Base-by-base conservation (phyloP, 2,329 filamentous ascomycete genomes). In the Scedosporium minutisporum region DNA sequence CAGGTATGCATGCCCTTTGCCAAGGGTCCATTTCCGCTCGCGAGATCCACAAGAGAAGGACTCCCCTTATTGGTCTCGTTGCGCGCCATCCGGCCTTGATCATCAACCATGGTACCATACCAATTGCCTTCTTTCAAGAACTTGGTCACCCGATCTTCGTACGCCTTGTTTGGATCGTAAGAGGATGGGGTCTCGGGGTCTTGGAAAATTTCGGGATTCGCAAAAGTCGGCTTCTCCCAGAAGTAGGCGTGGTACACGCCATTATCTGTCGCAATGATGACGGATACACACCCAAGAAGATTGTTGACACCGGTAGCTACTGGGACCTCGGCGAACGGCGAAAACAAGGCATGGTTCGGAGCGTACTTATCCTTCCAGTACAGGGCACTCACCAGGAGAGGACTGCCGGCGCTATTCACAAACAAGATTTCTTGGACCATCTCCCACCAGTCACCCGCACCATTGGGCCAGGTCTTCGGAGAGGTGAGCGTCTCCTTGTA, bases 201-300 rank as follows among this genome's bases (percentile, higher is more conserved):
- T 21, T 58, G 25, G 18, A 18, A 5, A 4, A 12, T 21, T 18
- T 23, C 21, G 6, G 61, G 61, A n/a, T 29, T 42, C 10, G 4
- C 42, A 29, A 62, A 62, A 6, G 61, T 58, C 38, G 61, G 61
- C 10, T 21, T n/a, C 23, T 62, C 53, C 38, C 38, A 62, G 38
- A 58, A 58, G 41, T 58, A 55, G 4, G 38, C 61, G 12, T 42
- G 16, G 25, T 62, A 51, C 6, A 62, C 44, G 4, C 41, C 53
- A 23, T 33, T 9, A 10, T 58, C 53, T 2, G 61, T 23, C 7
- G n/a, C 21, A 5, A 62, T 29, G 3, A 58, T 12, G 14, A 62
- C 41, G 9, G 53, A 38, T 12, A 42, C 27, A 27, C 61, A 62
- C 4, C 61, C 61, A 12, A n/a, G 38, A 14, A 62, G 10, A 29